Evolutionary conservation across 2,329 filamentous ascomycete species (phyloP).

Genomic region (Polytolypa hystricis): DNA sequence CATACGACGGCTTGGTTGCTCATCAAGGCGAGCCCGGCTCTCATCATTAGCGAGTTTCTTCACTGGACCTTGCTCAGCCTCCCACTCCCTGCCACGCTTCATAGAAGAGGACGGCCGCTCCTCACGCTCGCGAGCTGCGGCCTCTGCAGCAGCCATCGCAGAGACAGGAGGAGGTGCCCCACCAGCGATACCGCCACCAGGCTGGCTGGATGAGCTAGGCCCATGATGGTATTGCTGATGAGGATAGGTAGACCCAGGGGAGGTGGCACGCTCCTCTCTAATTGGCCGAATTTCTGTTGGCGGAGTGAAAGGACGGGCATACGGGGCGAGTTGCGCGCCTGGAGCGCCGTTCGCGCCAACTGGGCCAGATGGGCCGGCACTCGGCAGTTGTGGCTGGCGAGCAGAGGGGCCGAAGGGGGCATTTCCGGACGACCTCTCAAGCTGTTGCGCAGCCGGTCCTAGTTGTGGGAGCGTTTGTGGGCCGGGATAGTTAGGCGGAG

Average conservation of each 20-base stretch:
- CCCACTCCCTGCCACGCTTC: slow-evolving; percentile 88
- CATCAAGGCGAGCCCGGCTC: slow-evolving; percentile 73
- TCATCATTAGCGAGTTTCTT: slow-evolving; percentile 90
- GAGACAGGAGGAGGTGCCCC: slow-evolving; percentile 58
- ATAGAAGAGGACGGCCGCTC: slow-evolving; percentile 66
- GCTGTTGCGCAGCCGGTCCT: slow-evolving; percentile 33
- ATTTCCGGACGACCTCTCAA: slow-evolving; percentile 28
- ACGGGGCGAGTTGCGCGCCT: slow-evolving; percentile 57
- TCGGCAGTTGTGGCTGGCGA: slow-evolving; percentile 37
- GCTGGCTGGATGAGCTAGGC: slow-evolving; percentile 36
- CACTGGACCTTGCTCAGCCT: slow-evolving; percentile 56
- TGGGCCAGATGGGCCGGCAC: slow-evolving; percentile 40
- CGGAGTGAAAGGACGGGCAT: slow-evolving; percentile 64
- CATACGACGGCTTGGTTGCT: slow-evolving; percentile 66
- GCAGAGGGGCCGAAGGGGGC: slow-evolving; percentile 23
- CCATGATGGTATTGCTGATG: slow-evolving; percentile 73
- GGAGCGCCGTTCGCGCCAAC: slow-evolving; percentile 48
- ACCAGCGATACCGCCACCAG: slow-evolving; percentile 51
- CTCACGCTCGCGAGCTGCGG: slow-evolving; percentile 55
- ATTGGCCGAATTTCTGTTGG: slow-evolving; percentile 73
- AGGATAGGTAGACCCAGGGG: slow-evolving; percentile 76
- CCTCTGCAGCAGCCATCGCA: slow-evolving; percentile 56
- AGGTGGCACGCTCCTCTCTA: slow-evolving; percentile 76
- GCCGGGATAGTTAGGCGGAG: slow-evolving; percentile 40
- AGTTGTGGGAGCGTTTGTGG: slow-evolving; percentile 43